Conservation (phyloP, 1,284 basidiomycete genomes). For the Entoloma clypeatum region DNA sequence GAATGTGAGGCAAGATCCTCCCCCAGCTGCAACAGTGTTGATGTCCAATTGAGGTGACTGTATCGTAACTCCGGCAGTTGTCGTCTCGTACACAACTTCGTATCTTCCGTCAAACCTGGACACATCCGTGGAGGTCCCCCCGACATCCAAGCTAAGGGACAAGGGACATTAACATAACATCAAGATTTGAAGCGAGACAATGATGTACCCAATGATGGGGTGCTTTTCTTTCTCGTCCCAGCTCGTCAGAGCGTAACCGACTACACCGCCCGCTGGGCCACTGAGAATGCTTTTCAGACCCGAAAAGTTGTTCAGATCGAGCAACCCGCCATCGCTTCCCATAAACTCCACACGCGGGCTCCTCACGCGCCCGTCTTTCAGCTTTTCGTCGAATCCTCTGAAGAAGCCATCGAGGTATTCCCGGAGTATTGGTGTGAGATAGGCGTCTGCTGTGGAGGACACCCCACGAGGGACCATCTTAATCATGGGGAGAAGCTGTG, state of each 20-base stretch:
- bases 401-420: constrained; percentile 94
- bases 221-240: constrained; percentile 66
- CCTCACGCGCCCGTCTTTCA: constrained; percentile 44
- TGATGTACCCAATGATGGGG: constrained; percentile 71
- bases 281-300: constrained; percentile 87
- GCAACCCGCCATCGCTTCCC: constrained; percentile 85
- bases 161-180: constrained; percentile 1
- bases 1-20: constrained; percentile 80
- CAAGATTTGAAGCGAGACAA: neutral
- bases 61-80: constrained; percentile 86
- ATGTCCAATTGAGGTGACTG: constrained; percentile 87
- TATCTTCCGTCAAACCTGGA: constrained; percentile 84
- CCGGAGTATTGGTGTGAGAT: constrained; percentile 87
- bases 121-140: constrained; percentile 90
- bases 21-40: constrained; percentile 88
- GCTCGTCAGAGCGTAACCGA: constrained; percentile 81
- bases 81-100: constrained; percentile 88
- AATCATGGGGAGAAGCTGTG: constrained; percentile 90
- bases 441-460: constrained; percentile 93
- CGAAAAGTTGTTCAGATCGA: constrained; percentile 82
- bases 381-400: constrained; percentile 76
- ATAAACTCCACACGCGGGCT: constrained; percentile 78
- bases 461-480: constrained; percentile 92
- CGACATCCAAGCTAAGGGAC: constrained; percentile 62
- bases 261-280: constrained; percentile 87